phyloP scores from a whole-genome alignment of 2,329 filamentous ascomycete genomes.

The Fusarium multiceps region DNA sequence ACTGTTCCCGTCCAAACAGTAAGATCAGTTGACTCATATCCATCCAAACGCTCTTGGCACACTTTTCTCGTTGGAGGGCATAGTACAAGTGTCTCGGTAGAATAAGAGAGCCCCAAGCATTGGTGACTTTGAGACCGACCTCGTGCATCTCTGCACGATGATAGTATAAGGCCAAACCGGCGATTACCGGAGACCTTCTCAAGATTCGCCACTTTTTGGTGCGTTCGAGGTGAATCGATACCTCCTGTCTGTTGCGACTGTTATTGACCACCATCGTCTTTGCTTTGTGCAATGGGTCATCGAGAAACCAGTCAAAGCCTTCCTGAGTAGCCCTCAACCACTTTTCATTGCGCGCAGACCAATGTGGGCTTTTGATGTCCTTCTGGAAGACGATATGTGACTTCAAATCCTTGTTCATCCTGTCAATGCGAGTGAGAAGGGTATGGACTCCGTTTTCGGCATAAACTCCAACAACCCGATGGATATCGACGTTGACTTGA shows the following conservation, averaged over 20 bases:
- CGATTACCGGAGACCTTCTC: neutral
- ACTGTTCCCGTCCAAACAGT: neutral
- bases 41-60: neutral
- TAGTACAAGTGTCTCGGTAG: neutral
- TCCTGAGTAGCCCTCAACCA: neutral
- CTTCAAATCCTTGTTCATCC: neutral
- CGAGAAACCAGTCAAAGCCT: neutral
- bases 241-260: neutral
- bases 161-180: neutral
- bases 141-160: neutral
- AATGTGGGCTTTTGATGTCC: neutral
- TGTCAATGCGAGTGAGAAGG: neutral
- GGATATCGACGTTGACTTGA: slow-evolving; percentile 57
- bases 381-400: neutral
- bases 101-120: neutral
- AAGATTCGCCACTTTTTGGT: neutral
- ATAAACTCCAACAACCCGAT: slow-evolving; percentile 44
- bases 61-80: neutral
- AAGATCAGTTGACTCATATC: neutral
- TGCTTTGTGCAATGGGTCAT: neutral
- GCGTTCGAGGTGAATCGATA: neutral
- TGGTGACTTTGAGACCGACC: neutral
- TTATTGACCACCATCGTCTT: neutral
- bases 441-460: neutral
- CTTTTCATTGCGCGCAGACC: neutral